Conservation (phyloP, 306 rosid genomes). For the Chamaecrista fasciculata region DNA sequence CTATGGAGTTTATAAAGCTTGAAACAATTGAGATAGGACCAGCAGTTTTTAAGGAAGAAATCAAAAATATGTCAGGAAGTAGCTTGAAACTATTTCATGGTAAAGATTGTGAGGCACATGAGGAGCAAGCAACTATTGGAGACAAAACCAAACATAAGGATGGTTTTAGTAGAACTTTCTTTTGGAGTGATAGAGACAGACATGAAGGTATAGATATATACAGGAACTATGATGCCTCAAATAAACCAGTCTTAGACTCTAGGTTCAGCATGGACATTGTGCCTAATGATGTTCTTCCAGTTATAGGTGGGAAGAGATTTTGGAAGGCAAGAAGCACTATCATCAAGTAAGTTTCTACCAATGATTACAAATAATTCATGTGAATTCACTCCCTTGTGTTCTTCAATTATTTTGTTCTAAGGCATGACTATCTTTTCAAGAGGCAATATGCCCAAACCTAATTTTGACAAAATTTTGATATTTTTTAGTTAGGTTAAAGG, state of each 20-base stretch:
- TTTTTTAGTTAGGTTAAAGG: no score
- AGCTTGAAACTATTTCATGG: slow-evolving; percentile 37
- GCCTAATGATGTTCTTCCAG: slow-evolving; percentile 53
- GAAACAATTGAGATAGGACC: slow-evolving; percentile 27
- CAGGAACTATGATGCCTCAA: slow-evolving; percentile 25
- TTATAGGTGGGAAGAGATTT: slow-evolving; percentile 61
- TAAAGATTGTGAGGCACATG: slow-evolving; percentile 21
- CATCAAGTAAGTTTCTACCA: slow-evolving; percentile 55
- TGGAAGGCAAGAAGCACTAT: slow-evolving; percentile 61
- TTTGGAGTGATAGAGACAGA: slow-evolving; percentile 28
- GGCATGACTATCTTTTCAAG: neutral
- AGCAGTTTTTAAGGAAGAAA: slow-evolving; percentile 33
- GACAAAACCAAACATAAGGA: slow-evolving; percentile 35
- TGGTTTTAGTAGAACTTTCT: slow-evolving; percentile 15
- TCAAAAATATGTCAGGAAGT: slow-evolving; percentile 28
- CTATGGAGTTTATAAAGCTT: slow-evolving; percentile 24
- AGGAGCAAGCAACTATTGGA: slow-evolving; percentile 21
- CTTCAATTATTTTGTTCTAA: neutral
- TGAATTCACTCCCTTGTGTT: neutral
- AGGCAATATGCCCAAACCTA: neutral
- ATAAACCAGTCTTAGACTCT: slow-evolving; percentile 31
- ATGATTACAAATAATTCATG: neutral
- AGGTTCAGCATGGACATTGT: slow-evolving; percentile 28
- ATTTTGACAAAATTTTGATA: no score
- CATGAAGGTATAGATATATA: slow-evolving; percentile 27